Conservation (phyloP, 1,284 basidiomycete genomes). For the Sutorius eximius region DNA sequence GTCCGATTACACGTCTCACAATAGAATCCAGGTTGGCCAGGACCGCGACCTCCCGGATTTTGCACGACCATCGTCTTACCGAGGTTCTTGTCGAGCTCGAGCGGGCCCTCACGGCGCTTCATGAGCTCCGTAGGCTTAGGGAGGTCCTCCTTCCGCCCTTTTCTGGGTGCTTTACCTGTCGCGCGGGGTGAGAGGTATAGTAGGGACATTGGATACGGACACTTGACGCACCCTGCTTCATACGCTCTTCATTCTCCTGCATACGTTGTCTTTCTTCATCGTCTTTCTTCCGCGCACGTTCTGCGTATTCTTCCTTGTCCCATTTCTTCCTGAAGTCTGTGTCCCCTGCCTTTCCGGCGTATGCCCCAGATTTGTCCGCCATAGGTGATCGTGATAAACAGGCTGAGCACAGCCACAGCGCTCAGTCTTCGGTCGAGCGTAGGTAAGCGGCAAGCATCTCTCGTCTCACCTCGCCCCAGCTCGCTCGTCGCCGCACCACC, state of each 20-base stretch:
- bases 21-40: slow-evolving; percentile 89
- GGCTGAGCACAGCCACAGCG: too few species aligned
- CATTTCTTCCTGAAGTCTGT: slow-evolving; percentile 82
- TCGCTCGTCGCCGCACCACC: too few species aligned
- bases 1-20: slow-evolving; percentile 90
- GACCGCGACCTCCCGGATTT: slow-evolving; percentile 74
- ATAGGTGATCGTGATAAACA: slow-evolving; percentile 34
- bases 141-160: slow-evolving; percentile 63
- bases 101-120: slow-evolving; percentile 76
- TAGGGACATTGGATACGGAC: background rate
- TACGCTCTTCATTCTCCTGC: slow-evolving; percentile 80
- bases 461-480: too few species aligned
- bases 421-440: too few species aligned
- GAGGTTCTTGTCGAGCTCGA: slow-evolving; percentile 90
- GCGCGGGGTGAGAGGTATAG: background rate
- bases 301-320: slow-evolving; percentile 84
- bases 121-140: slow-evolving; percentile 90
- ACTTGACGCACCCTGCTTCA: slow-evolving; percentile 68
- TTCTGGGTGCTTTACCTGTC: slow-evolving; percentile 80
- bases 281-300: slow-evolving; percentile 74
- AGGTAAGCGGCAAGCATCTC: too few species aligned
- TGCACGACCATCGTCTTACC: slow-evolving; percentile 91
- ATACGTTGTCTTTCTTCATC: slow-evolving; percentile 76
- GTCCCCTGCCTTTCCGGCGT: slow-evolving; percentile 61
- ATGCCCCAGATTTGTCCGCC: slow-evolving; percentile 63